phyloP scores from a whole-genome alignment of 1,139 yeast species.

The Yamadazyma mexicana region DNA sequence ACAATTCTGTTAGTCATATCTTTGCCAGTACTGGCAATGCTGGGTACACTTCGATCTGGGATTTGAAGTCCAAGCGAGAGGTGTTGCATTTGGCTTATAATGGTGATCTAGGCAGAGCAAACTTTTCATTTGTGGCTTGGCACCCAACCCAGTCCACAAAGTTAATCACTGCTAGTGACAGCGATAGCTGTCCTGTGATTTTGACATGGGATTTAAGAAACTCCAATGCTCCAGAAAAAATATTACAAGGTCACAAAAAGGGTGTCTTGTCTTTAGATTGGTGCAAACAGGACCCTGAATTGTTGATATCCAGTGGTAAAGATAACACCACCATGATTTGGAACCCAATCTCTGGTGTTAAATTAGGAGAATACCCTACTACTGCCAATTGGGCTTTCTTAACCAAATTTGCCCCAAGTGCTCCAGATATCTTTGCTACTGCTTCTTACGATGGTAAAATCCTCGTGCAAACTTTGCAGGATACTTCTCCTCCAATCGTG shows the following conservation, averaged over 20 bases:
- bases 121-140: slow-evolving; percentile 77
- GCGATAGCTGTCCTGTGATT: slow-evolving; percentile 78
- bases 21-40: slow-evolving; percentile 86
- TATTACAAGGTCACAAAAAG: slow-evolving; percentile 78
- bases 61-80: slow-evolving; percentile 81
- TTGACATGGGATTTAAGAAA: slow-evolving; percentile 94
- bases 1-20: slow-evolving; percentile 78
- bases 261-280: slow-evolving; percentile 92
- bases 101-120: slow-evolving; percentile 56
- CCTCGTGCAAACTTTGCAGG: slow-evolving; percentile 83
- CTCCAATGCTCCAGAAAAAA: slow-evolving; percentile 80
- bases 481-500: slow-evolving; percentile 59
- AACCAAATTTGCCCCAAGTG: slow-evolving; percentile 79
- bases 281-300: slow-evolving; percentile 80
- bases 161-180: slow-evolving; percentile 83
- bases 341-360: slow-evolving; percentile 77
- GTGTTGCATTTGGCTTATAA: slow-evolving; percentile 77
- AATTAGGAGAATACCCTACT: slow-evolving; percentile 85
- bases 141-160: slow-evolving; percentile 83
- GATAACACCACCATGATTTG: slow-evolving; percentile 87
- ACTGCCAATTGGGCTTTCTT: slow-evolving; percentile 94
- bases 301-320: slow-evolving; percentile 85
- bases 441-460: slow-evolving; percentile 93
- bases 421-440: slow-evolving; percentile 90
- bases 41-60: slow-evolving; percentile 93